Conservation (phyloP, 1,284 basidiomycete genomes). For the Microbotryum saponariae region DNA sequence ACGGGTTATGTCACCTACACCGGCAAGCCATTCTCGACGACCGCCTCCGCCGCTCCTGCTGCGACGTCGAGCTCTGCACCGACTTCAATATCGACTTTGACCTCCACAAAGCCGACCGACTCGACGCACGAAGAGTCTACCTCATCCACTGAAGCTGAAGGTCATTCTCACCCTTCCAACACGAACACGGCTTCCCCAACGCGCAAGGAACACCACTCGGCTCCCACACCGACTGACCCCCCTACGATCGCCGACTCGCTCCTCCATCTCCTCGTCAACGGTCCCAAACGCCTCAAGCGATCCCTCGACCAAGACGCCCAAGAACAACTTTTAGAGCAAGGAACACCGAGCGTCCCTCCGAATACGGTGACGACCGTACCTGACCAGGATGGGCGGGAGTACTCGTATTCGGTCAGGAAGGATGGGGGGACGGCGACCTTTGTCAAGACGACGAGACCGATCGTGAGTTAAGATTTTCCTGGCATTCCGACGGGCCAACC, state of each 20-base stretch:
- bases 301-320: not conserved
- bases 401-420: too few relatives aligned
- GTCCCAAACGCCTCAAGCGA: not conserved
- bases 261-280: not conserved
- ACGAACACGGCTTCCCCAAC: too few relatives aligned
- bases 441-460: too few relatives aligned
- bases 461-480: too few relatives aligned
- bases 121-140: not conserved
- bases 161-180: not conserved
- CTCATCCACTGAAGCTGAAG: not conserved
- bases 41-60: not conserved
- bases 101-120: not conserved
- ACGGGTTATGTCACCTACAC: slow-evolving; percentile 23
- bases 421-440: too few relatives aligned
- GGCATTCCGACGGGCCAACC: too few relatives aligned
- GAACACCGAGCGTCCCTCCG: too few relatives aligned
- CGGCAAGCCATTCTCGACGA: not conserved
- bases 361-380: too few relatives aligned
- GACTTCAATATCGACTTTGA: too few relatives aligned
- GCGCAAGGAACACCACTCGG: not conserved
- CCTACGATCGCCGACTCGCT: not conserved
- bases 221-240: not conserved
- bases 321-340: too few relatives aligned
- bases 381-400: too few relatives aligned
- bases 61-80: not conserved